phyloP scores from a whole-genome alignment of 352 stramenopile genomes.

The Phytophthora hybrid region DNA sequence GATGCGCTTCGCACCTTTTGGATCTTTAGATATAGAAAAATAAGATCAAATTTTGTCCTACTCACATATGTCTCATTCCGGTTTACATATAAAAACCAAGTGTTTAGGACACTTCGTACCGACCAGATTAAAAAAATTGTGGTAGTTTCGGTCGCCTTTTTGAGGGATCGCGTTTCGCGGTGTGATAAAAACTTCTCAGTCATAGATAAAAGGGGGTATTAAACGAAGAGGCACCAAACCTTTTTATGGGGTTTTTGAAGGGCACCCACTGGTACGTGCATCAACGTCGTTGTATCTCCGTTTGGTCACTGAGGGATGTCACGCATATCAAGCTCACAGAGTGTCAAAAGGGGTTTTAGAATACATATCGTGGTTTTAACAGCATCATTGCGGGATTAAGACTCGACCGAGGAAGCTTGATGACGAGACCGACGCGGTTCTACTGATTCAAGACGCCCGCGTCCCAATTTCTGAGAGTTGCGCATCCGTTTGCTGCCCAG shows the following conservation, averaged over 20 bases:
- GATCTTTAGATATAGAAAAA: not conserved
- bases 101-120: not conserved
- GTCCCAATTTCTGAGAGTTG: slow-evolving; percentile 1
- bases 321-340: too few species aligned
- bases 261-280: too few species aligned
- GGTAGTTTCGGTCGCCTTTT: not conserved
- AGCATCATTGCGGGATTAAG: too few species aligned
- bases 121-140: not conserved
- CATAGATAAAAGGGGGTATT: not conserved
- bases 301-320: too few species aligned
- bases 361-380: too few species aligned
- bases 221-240: not conserved
- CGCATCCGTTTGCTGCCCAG: slow-evolving; percentile 14
- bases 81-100: not conserved
- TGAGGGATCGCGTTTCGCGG: not conserved
- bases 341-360: too few species aligned
- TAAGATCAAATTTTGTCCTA: not conserved
- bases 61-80: not conserved
- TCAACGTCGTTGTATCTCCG: too few species aligned
- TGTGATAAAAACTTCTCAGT: not conserved
- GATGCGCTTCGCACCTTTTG: not conserved
- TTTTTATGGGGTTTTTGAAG: not conserved
- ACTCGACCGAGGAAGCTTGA: not conserved
- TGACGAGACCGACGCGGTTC: not conserved
- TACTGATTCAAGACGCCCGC: not conserved